A percentile compares a stretch with the other conserved stretches of the same genome.
phyloP scores from a whole-genome alignment of 805 yeast genomes.

The Debaryomyces prosopidis region DNA sequence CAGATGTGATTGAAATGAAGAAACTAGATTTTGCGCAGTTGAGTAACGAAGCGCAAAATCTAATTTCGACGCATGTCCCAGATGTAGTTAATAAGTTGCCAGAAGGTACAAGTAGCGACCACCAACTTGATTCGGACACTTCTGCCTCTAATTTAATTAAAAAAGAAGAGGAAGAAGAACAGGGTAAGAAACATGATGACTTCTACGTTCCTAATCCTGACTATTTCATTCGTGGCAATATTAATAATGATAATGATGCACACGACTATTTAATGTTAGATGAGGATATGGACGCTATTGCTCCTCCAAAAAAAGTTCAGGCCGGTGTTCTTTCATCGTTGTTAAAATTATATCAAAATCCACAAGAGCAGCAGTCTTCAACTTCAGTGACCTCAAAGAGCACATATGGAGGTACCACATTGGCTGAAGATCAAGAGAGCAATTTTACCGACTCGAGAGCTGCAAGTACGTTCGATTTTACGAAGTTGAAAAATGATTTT shows the following conservation, averaged over 20 bases:
- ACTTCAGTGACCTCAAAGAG: constrained; percentile 23
- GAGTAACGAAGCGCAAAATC: constrained; percentile 53
- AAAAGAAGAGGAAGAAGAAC: constrained; percentile 1
- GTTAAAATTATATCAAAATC: constrained; percentile 65
- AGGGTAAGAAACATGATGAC: not conserved
- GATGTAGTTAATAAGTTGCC: constrained; percentile 10
- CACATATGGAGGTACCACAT: constrained; percentile 14
- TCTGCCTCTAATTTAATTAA: not conserved
- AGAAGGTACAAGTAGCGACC: constrained; percentile 5
- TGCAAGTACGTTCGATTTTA: constrained; percentile 20
- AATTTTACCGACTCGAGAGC: constrained; percentile 8
- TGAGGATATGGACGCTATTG: constrained; percentile 32
- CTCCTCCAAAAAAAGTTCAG: constrained; percentile 57
- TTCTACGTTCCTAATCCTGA: constrained; percentile 49
- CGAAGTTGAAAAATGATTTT: constrained; percentile 29
- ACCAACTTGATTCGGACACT: not conserved
- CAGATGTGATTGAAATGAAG: constrained; percentile 45
- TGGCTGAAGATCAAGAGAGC: constrained; percentile 22
- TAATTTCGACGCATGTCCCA: constrained; percentile 52
- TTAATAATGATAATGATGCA: constrained; percentile 24
- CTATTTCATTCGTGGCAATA: constrained; percentile 29
- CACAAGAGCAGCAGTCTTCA: constrained; percentile 27
- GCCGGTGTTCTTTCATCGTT: constrained; percentile 86
- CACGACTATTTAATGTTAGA: constrained; percentile 31
- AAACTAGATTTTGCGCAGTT: constrained; percentile 43